Percentiles rank a stretch among this genome's conserved stretches.
Evolutionary conservation across 768 basidiomycete species (phyloP).

Genomic region (Mycena epipterygia): DNA sequence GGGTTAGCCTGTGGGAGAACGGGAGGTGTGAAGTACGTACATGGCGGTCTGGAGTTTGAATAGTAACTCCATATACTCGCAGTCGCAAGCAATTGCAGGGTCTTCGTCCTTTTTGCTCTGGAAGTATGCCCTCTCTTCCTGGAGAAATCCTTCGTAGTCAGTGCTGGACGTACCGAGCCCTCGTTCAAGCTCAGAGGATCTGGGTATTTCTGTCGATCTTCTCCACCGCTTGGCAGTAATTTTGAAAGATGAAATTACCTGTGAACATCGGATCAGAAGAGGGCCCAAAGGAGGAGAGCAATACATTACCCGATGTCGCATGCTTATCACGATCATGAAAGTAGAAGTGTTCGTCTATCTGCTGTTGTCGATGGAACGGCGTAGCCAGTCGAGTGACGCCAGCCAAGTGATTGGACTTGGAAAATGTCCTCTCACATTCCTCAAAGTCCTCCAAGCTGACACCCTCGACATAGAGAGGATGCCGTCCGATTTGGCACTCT

Average conservation of each 20-base stretch:
- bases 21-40: neutral
- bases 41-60: neutral
- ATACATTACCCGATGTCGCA: neutral
- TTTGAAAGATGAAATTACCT: too few relatives aligned
- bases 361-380: slow-evolving; percentile 16
- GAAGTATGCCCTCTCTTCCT: neutral
- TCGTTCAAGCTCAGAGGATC: neutral
- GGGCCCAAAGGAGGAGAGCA: neutral
- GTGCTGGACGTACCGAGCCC: neutral
- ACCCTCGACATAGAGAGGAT: slow-evolving; percentile 34
- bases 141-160: neutral
- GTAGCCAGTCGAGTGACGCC: slow-evolving; percentile 4
- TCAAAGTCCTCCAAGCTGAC: neutral
- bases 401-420: slow-evolving; percentile 26
- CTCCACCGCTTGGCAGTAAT: neutral
- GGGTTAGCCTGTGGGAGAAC: neutral
- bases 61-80: slow-evolving; percentile 4
- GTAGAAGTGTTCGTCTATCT: slow-evolving; percentile 13
- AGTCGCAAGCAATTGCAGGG: neutral
- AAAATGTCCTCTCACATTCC: slow-evolving; percentile 11
- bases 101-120: neutral
- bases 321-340: slow-evolving; percentile 3
- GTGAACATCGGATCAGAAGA: neutral
- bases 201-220: neutral
- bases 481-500: slow-evolving; percentile 40